Conservation (phyloP, 768 basidiomycete genomes). For the Macrolepiota fuliginosa region DNA sequence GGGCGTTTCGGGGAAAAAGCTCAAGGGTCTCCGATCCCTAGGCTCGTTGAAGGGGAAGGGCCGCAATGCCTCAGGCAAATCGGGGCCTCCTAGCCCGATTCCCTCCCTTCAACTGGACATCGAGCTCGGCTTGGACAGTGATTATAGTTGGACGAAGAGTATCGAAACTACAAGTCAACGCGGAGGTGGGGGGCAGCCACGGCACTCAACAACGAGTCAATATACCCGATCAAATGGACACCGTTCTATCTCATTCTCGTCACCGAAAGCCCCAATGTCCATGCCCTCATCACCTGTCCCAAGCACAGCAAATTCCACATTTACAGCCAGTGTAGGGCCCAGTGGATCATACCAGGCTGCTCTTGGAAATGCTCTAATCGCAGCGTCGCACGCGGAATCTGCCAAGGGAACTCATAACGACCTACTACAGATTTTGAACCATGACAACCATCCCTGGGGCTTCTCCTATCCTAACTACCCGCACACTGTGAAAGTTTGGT, state of each 20-base stretch:
- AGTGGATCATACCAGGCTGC: conserved; percentile 58
- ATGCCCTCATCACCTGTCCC: conserved; percentile 52
- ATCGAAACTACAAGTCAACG: conserved; percentile 17
- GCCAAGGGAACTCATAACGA: conserved; percentile 89
- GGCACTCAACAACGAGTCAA: conserved; percentile 32
- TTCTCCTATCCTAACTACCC: conserved; percentile 84
- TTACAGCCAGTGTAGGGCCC: conserved; percentile 24
- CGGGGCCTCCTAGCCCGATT: conserved; percentile 47
- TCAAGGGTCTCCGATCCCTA: conserved; percentile 81
- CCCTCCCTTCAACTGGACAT: conserved; percentile 54
- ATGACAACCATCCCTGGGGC: conserved; percentile 85
- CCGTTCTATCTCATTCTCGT: conserved; percentile 72
- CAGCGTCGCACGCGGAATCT: conserved; percentile 94
- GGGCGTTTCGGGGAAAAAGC: conserved; percentile 40
- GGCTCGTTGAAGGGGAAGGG: conserved; percentile 68
- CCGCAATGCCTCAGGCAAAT: conserved; percentile 29
- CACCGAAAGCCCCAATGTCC: conserved; percentile 41
- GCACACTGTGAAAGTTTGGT: conserved; percentile 82
- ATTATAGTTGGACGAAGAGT: conserved; percentile 47
- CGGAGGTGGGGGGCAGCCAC: conserved; percentile 14
- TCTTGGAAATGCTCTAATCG: conserved; percentile 87
- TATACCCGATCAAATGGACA: conserved; percentile 52
- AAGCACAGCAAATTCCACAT: conserved; percentile 38
- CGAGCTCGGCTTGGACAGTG: conserved; percentile 47
- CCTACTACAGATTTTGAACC: conserved; percentile 88